phyloP scores from a whole-genome alignment of 257 asterid species.

The Handroanthus guayacan region DNA sequence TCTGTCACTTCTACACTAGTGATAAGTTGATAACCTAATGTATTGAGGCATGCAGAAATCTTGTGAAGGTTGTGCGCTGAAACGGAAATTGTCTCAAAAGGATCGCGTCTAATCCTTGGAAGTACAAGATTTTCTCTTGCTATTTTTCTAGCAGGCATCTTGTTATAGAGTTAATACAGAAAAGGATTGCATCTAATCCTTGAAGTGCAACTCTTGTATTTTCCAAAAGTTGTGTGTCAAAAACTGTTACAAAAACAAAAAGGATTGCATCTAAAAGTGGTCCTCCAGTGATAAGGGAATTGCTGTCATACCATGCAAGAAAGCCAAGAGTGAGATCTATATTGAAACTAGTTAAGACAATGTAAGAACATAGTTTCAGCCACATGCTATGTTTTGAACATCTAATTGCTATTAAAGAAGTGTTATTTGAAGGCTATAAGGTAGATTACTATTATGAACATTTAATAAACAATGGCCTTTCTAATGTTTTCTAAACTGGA shows the following conservation, averaged over 20 bases:
- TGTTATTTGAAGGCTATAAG: not conserved
- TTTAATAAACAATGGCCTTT: not conserved
- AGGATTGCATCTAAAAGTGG: not conserved
- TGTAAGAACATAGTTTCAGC: not conserved
- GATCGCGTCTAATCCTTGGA: too few relatives aligned
- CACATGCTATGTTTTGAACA: not conserved
- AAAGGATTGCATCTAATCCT: too few relatives aligned
- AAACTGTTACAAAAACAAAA: not conserved
- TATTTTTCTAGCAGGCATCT: not conserved
- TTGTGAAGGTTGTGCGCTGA: not conserved
- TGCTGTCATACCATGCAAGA: not conserved
- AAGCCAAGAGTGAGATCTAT: not conserved
- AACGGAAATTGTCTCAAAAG: not conserved
- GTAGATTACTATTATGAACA: not conserved
- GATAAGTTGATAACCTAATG: not conserved
- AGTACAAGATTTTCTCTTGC: not conserved
- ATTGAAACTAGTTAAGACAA: conserved; percentile 1
- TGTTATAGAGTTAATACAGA: too few relatives aligned
- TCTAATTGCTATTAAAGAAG: not conserved
- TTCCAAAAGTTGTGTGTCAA: not conserved
- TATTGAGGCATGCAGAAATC: not conserved
- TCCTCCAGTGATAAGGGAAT: not conserved
- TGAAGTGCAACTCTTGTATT: not conserved
- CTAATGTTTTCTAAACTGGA: not conserved
- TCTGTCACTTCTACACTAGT: not conserved